Percentiles rank a stretch among this genome's conserved stretches.
Conservation (phyloP, 352 stramenopile species). For the Halophytophthora batemanensis region DNA sequence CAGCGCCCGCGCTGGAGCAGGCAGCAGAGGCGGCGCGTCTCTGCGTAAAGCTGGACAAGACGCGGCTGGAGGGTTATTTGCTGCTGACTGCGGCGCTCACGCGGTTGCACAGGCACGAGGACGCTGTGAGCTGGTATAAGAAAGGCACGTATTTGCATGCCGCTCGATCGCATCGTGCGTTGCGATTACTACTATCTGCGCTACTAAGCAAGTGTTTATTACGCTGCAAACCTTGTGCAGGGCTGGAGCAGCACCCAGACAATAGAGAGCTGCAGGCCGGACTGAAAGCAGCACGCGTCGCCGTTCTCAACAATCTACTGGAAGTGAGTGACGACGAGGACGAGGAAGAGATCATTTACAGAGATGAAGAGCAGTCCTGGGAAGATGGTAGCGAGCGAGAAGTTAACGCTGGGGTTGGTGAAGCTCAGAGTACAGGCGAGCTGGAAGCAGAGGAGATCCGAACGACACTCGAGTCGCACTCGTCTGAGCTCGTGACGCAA, state of each 20-base stretch:
- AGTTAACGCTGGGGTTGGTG: not conserved
- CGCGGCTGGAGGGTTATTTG: conserved; percentile 24
- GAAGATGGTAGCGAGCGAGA: not conserved
- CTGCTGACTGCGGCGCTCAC: conserved; percentile 35
- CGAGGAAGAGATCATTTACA: conserved; percentile 18
- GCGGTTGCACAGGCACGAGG: conserved; percentile 29
- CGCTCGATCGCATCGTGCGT: not conserved
- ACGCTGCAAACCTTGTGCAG: conserved; percentile 12
- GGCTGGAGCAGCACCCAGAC: conserved; percentile 38
- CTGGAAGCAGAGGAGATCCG: not conserved
- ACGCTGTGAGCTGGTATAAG: conserved; percentile 47
- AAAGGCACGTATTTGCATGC: conserved; percentile 23
- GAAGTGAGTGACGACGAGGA: conserved; percentile 34
- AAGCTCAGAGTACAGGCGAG: not conserved
- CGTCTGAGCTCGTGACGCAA: not conserved
- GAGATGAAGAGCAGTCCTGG: not conserved
- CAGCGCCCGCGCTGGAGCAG: conserved; percentile 18
- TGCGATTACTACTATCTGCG: no score
- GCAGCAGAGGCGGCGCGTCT: conserved; percentile 24
- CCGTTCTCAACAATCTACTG: conserved; percentile 46
- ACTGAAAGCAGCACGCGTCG: conserved; percentile 52
- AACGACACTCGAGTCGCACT: not conserved
- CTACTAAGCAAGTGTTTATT: not conserved
- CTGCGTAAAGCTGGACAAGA: conserved; percentile 24
- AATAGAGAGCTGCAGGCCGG: conserved; percentile 34